Evolutionary conservation across 176 grass and related monocot species (phyloP).

Genomic region (Cocos nucifera): DNA sequence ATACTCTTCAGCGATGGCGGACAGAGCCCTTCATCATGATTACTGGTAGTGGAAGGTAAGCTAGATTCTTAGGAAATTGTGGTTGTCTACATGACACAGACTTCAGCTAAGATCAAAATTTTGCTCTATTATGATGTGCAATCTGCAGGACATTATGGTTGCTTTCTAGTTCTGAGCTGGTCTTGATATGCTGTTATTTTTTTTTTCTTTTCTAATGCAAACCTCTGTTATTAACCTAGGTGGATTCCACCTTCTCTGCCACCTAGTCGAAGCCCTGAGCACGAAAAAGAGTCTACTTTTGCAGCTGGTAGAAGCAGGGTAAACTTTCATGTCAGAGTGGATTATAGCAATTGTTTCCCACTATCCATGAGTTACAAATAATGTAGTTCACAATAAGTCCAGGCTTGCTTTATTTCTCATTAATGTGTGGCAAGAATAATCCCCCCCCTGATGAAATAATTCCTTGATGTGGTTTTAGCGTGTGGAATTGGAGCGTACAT

Average conservation of each 20-base stretch:
- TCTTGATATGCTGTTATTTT: no score
- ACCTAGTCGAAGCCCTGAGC: conserved; percentile 65
- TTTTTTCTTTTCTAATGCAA: no score
- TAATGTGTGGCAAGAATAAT: neutral
- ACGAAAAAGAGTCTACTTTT: conserved; percentile 64
- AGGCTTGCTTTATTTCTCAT: no score
- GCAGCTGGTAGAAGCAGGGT: conserved; percentile 96
- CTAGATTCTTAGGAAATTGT: neutral
- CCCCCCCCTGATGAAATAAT: neutral
- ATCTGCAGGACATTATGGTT: no score
- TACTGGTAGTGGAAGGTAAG: conserved; percentile 86
- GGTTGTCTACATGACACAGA: no score
- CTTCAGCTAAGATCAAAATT: no score
- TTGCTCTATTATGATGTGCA: no score
- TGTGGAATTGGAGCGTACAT: conserved; percentile 89
- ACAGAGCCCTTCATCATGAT: conserved; percentile 99
- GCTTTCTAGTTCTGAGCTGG: no score
- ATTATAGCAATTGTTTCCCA: neutral
- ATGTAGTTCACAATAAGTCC: no score
- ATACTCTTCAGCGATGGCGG: conserved; percentile 95
- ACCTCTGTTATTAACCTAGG: conserved; percentile 14
- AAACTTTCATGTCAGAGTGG: conserved; percentile 20
- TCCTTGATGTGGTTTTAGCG: conserved; percentile 34
- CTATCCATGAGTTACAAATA: conserved; percentile 1
- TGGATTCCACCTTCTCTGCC: conserved; percentile 80